A percentile compares a stretch with the other conserved stretches of the same genome.
These are phyloP conservation scores for Pseudogymnoascus sp. DNA, from an alignment of 2,329 filamentous ascomycete species.

Conservation along the genomic window DNA sequence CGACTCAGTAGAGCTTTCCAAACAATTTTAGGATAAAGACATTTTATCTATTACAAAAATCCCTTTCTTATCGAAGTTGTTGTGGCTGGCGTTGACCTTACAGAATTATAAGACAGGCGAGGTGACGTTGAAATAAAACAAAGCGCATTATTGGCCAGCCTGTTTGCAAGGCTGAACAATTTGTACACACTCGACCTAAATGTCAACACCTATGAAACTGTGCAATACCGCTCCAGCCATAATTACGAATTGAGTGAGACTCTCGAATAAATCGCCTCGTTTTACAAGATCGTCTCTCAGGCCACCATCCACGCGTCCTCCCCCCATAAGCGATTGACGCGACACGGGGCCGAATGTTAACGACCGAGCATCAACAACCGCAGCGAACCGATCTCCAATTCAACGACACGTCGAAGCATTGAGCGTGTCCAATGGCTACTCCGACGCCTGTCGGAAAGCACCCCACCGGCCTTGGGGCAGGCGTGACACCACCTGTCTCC, in stretches of 20 bases:
- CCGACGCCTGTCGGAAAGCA: conserved; percentile 26
- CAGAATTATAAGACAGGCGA: not conserved
- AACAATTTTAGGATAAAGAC: not conserved
- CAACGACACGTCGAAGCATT: not conserved
- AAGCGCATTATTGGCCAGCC: not conserved
- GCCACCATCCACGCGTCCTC: not conserved
- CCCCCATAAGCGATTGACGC: not conserved
- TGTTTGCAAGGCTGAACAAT: conserved; percentile 3
- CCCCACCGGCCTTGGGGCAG: conserved; percentile 25
- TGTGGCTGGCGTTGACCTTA: not conserved
- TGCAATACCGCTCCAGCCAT: not conserved
- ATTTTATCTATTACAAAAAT: not conserved
- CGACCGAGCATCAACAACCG: not conserved
- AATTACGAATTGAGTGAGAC: not conserved
- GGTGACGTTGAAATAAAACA: not conserved
- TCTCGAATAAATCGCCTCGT: not conserved
- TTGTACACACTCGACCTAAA: not conserved
- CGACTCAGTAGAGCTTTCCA: not conserved
- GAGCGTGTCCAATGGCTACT: conserved; percentile 24
- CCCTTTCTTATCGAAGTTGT: not conserved
- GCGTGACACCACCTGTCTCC: conserved; percentile 58
- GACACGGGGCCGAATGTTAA: not conserved
- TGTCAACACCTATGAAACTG: not conserved
- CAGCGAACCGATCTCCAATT: not conserved
- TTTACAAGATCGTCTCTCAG: not conserved